A percentile compares a stretch with the other conserved stretches of the same genome.
Conservation (phyloP, 495 filamentous ascomycete genomes). For the Podospora comata region DNA sequence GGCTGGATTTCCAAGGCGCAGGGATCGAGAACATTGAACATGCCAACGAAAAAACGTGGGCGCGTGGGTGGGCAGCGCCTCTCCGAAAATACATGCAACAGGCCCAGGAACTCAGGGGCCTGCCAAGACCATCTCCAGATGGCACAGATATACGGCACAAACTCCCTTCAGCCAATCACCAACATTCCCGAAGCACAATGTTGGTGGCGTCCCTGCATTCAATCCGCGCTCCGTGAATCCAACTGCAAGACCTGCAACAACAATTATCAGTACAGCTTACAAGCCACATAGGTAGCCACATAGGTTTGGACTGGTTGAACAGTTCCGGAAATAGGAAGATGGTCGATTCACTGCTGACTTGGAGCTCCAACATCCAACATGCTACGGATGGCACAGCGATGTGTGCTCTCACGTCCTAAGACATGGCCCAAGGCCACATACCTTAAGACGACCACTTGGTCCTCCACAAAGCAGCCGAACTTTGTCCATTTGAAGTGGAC, state of each 20-base stretch:
- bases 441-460: background rate
- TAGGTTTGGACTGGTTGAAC: background rate
- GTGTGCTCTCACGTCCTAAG: background rate
- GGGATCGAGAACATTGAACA: background rate
- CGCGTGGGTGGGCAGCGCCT: background rate
- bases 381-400: background rate
- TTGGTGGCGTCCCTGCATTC: background rate
- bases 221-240: background rate
- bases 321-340: background rate
- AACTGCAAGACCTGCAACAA: slow-evolving; percentile 3
- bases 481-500: background rate
- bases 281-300: background rate
- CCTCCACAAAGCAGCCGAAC: background rate
- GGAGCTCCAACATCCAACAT: background rate
- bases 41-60: no score
- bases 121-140: background rate
- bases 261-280: background rate
- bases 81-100: slow-evolving; percentile 6
- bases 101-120: background rate
- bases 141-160: background rate
- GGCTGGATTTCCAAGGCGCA: background rate
- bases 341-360: background rate
- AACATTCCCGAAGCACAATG: background rate
- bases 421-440: background rate
- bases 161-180: background rate